Evolutionary conservation across 2,329 filamentous ascomycete species (phyloP).

Genomic region (Cercospora zeina): DNA sequence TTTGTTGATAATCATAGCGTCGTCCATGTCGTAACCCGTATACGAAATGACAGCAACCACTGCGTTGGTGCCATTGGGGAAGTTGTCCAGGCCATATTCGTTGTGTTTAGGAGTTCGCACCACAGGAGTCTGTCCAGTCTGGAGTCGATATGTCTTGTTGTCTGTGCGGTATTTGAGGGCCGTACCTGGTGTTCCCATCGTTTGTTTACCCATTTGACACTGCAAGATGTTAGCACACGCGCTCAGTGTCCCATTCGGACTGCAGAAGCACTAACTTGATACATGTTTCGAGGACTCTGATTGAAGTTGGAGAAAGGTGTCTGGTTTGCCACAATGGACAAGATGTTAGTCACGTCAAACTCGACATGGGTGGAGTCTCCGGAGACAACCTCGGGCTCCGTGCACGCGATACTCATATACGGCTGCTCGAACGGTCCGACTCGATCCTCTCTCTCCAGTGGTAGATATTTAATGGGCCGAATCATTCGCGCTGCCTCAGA

Average conservation of each 20-base stretch:
- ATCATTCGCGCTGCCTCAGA: slow-evolving; percentile 84
- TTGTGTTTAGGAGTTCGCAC: slow-evolving; percentile 92
- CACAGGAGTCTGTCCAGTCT: slow-evolving; percentile 93
- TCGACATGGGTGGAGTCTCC: slow-evolving; percentile 92
- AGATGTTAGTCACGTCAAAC: slow-evolving; percentile 89
- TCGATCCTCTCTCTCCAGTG: slow-evolving; percentile 79
- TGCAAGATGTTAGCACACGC: neutral
- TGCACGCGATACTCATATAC: slow-evolving; percentile 95
- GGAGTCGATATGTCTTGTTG: slow-evolving; percentile 93
- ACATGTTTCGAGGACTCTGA: slow-evolving; percentile 98
- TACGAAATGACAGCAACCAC: slow-evolving; percentile 98
- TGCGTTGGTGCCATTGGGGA: slow-evolving; percentile 93
- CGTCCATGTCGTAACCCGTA: slow-evolving; percentile 99
- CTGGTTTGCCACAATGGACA: slow-evolving; percentile 97
- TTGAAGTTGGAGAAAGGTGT: slow-evolving; percentile 99
- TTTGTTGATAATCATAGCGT: slow-evolving; percentile 99
- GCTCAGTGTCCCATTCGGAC: no score
- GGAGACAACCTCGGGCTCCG: slow-evolving; percentile 82
- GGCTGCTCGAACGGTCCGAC: slow-evolving; percentile 95
- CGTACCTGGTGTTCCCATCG: slow-evolving; percentile 93
- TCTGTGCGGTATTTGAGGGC: slow-evolving; percentile 84
- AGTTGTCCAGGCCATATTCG: slow-evolving; percentile 95
- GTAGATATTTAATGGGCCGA: slow-evolving; percentile 86
- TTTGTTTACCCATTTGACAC: slow-evolving; percentile 99
- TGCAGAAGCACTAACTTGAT: no score